Evolutionary conservation across 139 green algal species (phyloP), one percentile per base, ranked within the genome.

Genomic region (Limnomonas spitsbergensis): DNA sequence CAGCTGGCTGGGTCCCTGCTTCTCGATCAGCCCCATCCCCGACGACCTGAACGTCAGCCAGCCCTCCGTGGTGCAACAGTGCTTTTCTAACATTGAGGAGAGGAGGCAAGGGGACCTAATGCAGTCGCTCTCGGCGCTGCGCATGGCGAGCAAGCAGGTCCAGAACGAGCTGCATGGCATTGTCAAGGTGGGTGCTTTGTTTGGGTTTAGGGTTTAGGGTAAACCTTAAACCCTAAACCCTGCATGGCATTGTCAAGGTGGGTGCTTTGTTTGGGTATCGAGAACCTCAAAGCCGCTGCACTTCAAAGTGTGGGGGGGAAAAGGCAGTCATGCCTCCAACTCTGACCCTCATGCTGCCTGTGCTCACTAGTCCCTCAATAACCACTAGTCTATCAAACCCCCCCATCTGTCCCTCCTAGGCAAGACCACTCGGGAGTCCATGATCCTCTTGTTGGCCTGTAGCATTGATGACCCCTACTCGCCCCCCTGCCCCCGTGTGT

Each of bases 1-100:
- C 40, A 81, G 76, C 70, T 90, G 86, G 86, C 85, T 98, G 74
- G 94, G 94, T 0, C 84, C 93, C 24, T 91, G 88, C 68, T 94
- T 98, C 78, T 85, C 39, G 47, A 37, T 52, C 74, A 80, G 68
- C 47, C 69, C 74, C 40, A 69, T 87, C 2, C 69, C 79, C 3
- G 82, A 87, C 47, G 61, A 82, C 32, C 26, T 75, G 37, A 40
- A 81, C 1, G 67, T 40, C 54, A 77, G 53, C 39, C 73, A 81
- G 70, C 88, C 89, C 0, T 70, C 4, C 0, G 83, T 80, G 39
- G 3, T 53, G 34, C 73, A 79, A 32, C 81, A 87, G 83, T 93
- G 81, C 80, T 90, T 91, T 54, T 53, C 38, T 26, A 76, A 84
- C 26, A 27, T 61, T 37, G 80, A 82, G 66, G 35, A 66, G 26